Base-by-base conservation (phyloP, 2,329 filamentous ascomycete species). In the Alternaria ventricosa region DNA sequence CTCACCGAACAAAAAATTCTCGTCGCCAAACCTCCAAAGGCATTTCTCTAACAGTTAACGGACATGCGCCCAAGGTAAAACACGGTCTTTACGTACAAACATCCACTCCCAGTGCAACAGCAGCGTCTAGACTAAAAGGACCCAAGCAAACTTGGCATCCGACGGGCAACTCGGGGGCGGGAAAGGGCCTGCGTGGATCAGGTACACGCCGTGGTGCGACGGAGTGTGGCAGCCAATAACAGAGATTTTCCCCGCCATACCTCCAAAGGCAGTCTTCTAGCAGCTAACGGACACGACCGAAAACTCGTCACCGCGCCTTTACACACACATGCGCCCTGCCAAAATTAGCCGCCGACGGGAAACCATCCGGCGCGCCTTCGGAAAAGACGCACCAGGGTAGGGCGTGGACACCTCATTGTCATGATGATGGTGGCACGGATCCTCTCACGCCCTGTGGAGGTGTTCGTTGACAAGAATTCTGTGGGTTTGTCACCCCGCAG, bases 81-180 rank as follows among this genome's bases (percentile, higher is more conserved):
- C 23, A 18, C 43, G 22, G 28, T 43, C 49, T 65, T 70, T 70
- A 70, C 68, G 68, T 70, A 70, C 68, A 69, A 70, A 55, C 68
- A 70, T 70, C 66, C 68, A 67, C 68, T 62, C 50, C 30, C 12
- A 55, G 62, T 61, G 66, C 56, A 49, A 67, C 28, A 61, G 44
- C 60, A 64, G 51, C 43, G 46, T 69, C 66, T 67, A 65, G 66
- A 63, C 56, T 45, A 63, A 43, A 30, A 59, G 27, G 9, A 51
- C 46, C 22, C 23, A 7, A 18, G 53, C 53, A 65, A 59, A 30
- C 25, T 61, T 55, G 53, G 55, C 59, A 62, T 57, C 58, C 55
- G 59, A 60, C 62, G 65, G 65, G 65, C 65, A 67, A 65, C 55
- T 53, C 1, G 30, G 27, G 11, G 41, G 36, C 62, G 59, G 62